Percentiles rank a stretch among this genome's conserved stretches.
Conservation (phyloP, 148 eudicot genomes). For the Rhododendron griersonianum region DNA sequence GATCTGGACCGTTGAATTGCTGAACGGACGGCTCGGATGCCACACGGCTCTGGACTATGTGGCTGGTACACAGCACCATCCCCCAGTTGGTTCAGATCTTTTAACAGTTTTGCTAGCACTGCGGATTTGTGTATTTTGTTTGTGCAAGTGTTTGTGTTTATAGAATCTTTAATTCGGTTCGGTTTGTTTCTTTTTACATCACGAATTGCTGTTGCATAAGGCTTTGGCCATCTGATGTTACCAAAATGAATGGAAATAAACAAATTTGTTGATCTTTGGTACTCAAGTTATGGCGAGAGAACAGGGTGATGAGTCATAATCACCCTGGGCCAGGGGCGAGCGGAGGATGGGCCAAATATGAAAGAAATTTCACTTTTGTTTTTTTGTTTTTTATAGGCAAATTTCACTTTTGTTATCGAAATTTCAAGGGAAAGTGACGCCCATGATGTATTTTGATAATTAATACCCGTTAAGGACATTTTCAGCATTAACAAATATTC, state of each 20-base stretch:
- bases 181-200: background rate
- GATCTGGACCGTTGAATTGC: too few species aligned
- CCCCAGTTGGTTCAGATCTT: too few species aligned
- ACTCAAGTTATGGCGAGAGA: background rate
- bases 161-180: background rate
- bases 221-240: background rate
- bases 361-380: background rate
- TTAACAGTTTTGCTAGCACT: too few species aligned
- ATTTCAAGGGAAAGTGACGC: too few species aligned
- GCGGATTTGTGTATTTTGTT: too few species aligned
- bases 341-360: background rate
- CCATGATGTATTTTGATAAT: too few species aligned
- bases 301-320: background rate
- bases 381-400: too few species aligned
- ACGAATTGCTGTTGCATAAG: background rate
- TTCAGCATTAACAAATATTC: too few species aligned
- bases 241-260: background rate
- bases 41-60: too few species aligned
- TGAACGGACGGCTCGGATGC: rapidly evolving
- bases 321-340: background rate
- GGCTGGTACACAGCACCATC: too few species aligned
- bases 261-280: background rate
- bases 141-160: background rate
- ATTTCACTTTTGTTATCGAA: too few species aligned
- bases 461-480: too few species aligned